These are phyloP conservation scores for Dalbergia cultrata DNA, from an alignment of 306 rosid genomes.

Conservation along the genomic window DNA sequence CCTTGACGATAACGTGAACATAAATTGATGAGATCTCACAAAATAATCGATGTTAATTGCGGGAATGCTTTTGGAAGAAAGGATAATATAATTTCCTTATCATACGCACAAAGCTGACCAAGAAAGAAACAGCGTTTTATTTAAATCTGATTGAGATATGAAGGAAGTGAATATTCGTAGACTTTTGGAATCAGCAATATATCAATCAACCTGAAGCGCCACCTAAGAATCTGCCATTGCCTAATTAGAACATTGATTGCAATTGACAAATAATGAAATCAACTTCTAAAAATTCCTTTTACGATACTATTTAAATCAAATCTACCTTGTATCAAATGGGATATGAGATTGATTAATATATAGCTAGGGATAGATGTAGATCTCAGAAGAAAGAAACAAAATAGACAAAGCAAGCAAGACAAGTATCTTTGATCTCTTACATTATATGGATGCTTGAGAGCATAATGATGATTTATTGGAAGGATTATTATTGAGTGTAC, in stretches of 20 bases:
- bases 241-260: neutral
- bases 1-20: neutral
- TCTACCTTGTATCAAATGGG: neutral
- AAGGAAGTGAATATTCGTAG: neutral
- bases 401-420: too few relatives aligned
- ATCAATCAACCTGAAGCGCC: neutral
- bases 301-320: neutral
- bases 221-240: neutral
- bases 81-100: neutral
- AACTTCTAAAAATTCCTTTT: neutral
- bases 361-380: too few relatives aligned
- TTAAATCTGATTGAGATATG: neutral
- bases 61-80: neutral
- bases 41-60: neutral
- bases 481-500: neutral
- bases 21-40: neutral
- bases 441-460: neutral
- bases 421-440: neutral
- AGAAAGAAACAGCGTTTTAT: neutral
- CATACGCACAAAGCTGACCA: neutral
- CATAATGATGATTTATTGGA: neutral
- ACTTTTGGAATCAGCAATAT: neutral
- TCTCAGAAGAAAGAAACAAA: too few relatives aligned
- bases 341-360: neutral
- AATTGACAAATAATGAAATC: neutral